Percentiles rank a stretch among this genome's conserved stretches.
Conservation (phyloP, 2,329 filamentous ascomycete genomes). For the Thielaviopsis cerberus region DNA sequence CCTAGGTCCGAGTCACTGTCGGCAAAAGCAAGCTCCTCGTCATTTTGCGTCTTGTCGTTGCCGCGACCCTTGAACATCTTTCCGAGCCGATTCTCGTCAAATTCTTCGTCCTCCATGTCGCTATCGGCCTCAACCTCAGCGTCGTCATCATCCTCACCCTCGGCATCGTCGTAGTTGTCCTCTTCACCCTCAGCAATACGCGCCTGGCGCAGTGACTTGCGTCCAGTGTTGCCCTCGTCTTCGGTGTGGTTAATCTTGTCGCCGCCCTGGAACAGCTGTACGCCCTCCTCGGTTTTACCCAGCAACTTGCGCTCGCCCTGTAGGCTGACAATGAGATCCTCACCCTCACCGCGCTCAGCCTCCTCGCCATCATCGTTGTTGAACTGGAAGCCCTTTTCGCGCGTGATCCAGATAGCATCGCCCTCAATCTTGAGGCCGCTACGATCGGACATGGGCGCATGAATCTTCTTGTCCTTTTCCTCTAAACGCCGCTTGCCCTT, state of each 20-base stretch:
- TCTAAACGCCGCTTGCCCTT: constrained; percentile 62
- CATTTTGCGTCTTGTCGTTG: constrained; percentile 26
- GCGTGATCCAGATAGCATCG: constrained; percentile 78
- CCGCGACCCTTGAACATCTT: constrained; percentile 40
- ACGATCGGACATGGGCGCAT: constrained; percentile 96
- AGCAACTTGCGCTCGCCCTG: constrained; percentile 68
- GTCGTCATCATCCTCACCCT: constrained; percentile 21
- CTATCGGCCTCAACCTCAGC: constrained; percentile 28
- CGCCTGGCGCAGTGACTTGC: constrained; percentile 39
- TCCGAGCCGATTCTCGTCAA: constrained; percentile 40
- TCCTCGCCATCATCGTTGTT: constrained; percentile 50
- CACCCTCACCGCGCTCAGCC: constrained; percentile 71
- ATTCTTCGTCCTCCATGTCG: constrained; percentile 37
- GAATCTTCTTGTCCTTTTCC: constrained; percentile 90
- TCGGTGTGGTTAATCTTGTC: constrained; percentile 40
- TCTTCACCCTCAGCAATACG: constrained; percentile 42
- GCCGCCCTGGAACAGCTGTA: constrained; percentile 71
- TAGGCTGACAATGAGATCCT: constrained; percentile 80
- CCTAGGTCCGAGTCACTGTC: constrained; percentile 95
- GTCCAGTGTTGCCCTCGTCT: constrained; percentile 34
- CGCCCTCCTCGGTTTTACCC: constrained; percentile 62
- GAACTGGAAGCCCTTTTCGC: constrained; percentile 58
- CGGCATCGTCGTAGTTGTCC: constrained; percentile 35
- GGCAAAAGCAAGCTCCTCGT: constrained; percentile 71
- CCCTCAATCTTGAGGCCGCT: constrained; percentile 92